Evolutionary conservation across 768 basidiomycete species (phyloP).

Genomic region (Pholiota molesta): DNA sequence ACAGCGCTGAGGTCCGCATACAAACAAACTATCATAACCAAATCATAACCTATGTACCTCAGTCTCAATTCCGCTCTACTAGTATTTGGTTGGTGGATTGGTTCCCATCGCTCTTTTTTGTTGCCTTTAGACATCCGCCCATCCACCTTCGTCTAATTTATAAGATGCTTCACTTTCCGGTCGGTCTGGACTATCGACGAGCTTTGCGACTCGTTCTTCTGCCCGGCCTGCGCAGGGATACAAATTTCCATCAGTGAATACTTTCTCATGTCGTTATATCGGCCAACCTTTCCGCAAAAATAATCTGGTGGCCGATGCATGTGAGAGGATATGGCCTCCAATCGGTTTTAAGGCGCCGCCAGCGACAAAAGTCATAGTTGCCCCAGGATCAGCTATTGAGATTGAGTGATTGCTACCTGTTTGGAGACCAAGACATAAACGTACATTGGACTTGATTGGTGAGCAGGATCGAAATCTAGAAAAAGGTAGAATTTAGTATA

Average conservation of each 20-base stretch:
- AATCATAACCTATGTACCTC: not conserved
- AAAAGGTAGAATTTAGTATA: slow-evolving; percentile 10
- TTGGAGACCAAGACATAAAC: slow-evolving; percentile 15
- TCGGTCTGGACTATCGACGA: slow-evolving; percentile 87
- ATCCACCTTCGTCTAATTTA: slow-evolving; percentile 89
- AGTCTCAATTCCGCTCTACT: not conserved
- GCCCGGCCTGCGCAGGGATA: slow-evolving; percentile 62
- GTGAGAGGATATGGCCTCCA: slow-evolving; percentile 87
- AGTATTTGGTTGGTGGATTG: not conserved
- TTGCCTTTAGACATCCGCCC: too few relatives aligned
- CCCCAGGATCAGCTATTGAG: slow-evolving; percentile 84
- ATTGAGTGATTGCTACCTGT: not conserved
- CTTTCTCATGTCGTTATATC: not conserved
- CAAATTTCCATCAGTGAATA: not conserved
- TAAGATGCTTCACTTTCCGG: slow-evolving; percentile 93
- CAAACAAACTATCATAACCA: not conserved
- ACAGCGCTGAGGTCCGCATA: not conserved
- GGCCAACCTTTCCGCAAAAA: slow-evolving; percentile 82
- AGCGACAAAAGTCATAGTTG: slow-evolving; percentile 93
- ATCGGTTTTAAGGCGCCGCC: slow-evolving; percentile 92
- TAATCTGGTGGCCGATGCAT: slow-evolving; percentile 85
- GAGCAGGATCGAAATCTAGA: slow-evolving; percentile 79
- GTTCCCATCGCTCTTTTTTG: not conserved
- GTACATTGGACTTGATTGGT: slow-evolving; percentile 93
- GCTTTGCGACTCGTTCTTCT: slow-evolving; percentile 88